phyloP scores from a whole-genome alignment of 306 rosid genomes.

The Senna siamea region DNA sequence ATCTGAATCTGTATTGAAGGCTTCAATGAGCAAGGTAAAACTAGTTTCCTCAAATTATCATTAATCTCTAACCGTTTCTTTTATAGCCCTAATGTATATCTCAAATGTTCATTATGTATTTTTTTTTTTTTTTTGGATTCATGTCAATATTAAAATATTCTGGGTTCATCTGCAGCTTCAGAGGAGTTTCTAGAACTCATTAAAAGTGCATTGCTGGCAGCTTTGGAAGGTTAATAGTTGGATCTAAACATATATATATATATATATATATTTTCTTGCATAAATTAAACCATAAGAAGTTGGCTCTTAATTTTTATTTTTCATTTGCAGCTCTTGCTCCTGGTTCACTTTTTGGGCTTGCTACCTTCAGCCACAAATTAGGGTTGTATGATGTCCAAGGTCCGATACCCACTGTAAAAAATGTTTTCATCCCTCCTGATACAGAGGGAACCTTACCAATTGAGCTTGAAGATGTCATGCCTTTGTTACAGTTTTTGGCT shows the following conservation, averaged over 20 bases:
- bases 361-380: slow-evolving; percentile 95
- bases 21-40: slow-evolving; percentile 33
- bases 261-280: slow-evolving; percentile 28
- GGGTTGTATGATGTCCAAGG: slow-evolving; percentile 97
- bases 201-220: slow-evolving; percentile 94
- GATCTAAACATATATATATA: slow-evolving; percentile 22
- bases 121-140: slow-evolving; percentile 5
- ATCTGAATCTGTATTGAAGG: slow-evolving; percentile 27
- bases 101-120: slow-evolving; percentile 4
- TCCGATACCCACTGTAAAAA: slow-evolving; percentile 87
- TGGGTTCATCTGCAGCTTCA: slow-evolving; percentile 73
- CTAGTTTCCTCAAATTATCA: neutral
- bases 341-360: slow-evolving; percentile 96
- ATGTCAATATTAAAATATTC: slow-evolving; percentile 28
- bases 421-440: slow-evolving; percentile 87
- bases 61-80: slow-evolving; percentile 8
- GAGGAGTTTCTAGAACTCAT: slow-evolving; percentile 95
- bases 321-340: slow-evolving; percentile 81
- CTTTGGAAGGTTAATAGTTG: slow-evolving; percentile 76
- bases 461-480: slow-evolving; percentile 97
- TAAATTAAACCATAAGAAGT: slow-evolving; percentile 27
- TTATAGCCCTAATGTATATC: slow-evolving; percentile 15
- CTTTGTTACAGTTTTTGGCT: slow-evolving; percentile 91
- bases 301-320: slow-evolving; percentile 24
- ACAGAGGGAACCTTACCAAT: slow-evolving; percentile 70